These are phyloP conservation scores for Geum urbanum DNA, from an alignment of 306 rosid species.

Conservation along the genomic window DNA sequence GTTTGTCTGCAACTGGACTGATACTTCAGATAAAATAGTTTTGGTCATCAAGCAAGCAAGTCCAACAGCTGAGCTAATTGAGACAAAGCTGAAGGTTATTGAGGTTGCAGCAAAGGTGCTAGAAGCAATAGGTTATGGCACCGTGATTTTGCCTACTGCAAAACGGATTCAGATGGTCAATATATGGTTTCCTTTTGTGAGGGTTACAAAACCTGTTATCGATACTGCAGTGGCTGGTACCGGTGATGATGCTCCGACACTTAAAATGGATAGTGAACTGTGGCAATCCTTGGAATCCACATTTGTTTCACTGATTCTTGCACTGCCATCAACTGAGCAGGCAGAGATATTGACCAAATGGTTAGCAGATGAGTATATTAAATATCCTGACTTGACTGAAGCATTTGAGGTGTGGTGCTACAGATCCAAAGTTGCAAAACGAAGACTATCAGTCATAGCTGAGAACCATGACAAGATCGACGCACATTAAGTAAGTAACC, in stretches of 20 bases:
- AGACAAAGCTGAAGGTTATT: conserved; percentile 53
- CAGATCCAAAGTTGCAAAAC: conserved; percentile 73
- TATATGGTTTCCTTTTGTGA: conserved; percentile 87
- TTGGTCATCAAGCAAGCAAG: conserved; percentile 51
- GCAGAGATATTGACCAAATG: conserved; percentile 77
- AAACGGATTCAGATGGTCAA: conserved; percentile 68
- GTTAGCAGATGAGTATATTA: conserved; percentile 51
- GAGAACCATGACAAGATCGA: conserved; percentile 43
- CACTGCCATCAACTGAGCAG: conserved; percentile 80
- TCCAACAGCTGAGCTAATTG: conserved; percentile 40
- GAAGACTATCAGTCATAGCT: conserved; percentile 59
- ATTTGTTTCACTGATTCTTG: conserved; percentile 70
- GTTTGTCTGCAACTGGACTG: conserved; percentile 68
- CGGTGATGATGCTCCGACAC: conserved; percentile 30
- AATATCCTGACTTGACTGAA: conserved; percentile 83
- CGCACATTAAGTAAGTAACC: conserved; percentile 38
- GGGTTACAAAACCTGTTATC: conserved; percentile 71
- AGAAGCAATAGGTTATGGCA: conserved; percentile 79
- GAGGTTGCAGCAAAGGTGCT: conserved; percentile 75
- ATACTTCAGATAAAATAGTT: conserved; percentile 75
- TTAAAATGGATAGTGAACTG: conserved; percentile 62
- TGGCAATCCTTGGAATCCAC: conserved; percentile 85
- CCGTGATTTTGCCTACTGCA: conserved; percentile 58
- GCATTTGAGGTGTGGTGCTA: conserved; percentile 94
- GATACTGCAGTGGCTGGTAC: conserved; percentile 38